Base-by-base conservation (phyloP, 2,329 filamentous ascomycete species). In the Sclerotinia sclerotiorum region DNA sequence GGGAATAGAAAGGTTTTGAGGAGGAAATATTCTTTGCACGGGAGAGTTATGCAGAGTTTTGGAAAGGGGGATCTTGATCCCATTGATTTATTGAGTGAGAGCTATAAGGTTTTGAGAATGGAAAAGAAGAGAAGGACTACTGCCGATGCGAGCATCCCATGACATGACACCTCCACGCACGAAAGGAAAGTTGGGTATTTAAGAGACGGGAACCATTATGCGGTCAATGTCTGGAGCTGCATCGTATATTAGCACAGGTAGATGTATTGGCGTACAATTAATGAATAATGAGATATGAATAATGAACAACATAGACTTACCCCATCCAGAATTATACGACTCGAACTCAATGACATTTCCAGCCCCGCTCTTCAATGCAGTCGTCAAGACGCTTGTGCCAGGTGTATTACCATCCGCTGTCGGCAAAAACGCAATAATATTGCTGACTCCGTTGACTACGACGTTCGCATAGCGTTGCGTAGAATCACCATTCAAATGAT, bases 401-500 rank as follows among this genome's bases (percentile, higher is more conserved):
- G 82, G 81, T 5, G 78, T 78, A 35, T 82, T 80, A 0, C 81
- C 81, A 51, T 80, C 79, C 0, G 76, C 77, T 0, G 82, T 81
- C 0, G 84, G 84, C 63, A 88, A 70, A 69, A 89, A 89, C 0
- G 87, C 85, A 3, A 88, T 71, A 21, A 79, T 79, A 73, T 85
- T 80, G 11, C 73, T 73, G 0, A 80, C 80, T 0, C 84, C 86
- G 70, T 89, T 89, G 2, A 89, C 85, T 2, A 77, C 79, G 1
- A 89, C 83, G 51, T 81, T 80, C 0, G 84, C 85, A 74, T 82
- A 84, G 35, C 87, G 77, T 71, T 86, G 81, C 0, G 75, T 75
- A 0, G 72, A 81, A 70, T 89, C 85, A 0, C 85, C 85, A 69
- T 89, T 89, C 19, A 81, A 74, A 73, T 86, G 85, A 72, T 84